Evolutionary conservation across 2,329 filamentous ascomycete species (phyloP).

Genomic region (Pseudohalonectria lignicola): DNA sequence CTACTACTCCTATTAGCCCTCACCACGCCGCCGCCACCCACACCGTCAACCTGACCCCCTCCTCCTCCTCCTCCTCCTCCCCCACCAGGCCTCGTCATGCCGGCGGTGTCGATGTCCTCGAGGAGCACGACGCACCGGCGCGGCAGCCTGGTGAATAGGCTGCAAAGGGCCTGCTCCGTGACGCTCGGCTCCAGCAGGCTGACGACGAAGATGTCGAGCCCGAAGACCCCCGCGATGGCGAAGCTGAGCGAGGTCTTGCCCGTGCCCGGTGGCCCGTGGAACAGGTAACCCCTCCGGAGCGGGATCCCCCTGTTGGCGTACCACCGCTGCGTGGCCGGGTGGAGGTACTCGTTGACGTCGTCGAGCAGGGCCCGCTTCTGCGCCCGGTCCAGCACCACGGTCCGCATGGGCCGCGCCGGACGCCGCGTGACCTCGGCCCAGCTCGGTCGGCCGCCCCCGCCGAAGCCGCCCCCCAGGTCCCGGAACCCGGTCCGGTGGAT

Average conservation of each 20-base stretch:
- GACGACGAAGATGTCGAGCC: slow-evolving; percentile 56
- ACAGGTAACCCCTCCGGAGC: slow-evolving; percentile 65
- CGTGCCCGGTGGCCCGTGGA: slow-evolving; percentile 64
- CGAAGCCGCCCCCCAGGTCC: no score
- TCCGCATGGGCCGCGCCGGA: slow-evolving; percentile 60
- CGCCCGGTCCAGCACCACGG: slow-evolving; percentile 59
- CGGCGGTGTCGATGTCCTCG: slow-evolving; percentile 60
- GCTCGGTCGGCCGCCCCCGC: slow-evolving; percentile 26
- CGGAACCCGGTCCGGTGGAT: slow-evolving; percentile 43
- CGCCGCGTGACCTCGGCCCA: slow-evolving; percentile 50
- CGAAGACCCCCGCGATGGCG: slow-evolving; percentile 54
- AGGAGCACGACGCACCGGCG: slow-evolving; percentile 54
- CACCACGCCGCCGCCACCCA: slow-evolving; percentile 11
- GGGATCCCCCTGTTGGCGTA: slow-evolving; percentile 68
- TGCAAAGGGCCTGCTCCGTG: slow-evolving; percentile 49
- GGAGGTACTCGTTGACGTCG: slow-evolving; percentile 71
- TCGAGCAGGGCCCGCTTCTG: slow-evolving; percentile 56
- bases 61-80: slow-evolving; percentile 15
- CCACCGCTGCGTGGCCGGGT: slow-evolving; percentile 59
- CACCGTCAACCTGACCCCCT: slow-evolving; percentile 4
- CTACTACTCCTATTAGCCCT: slow-evolving; percentile 6
- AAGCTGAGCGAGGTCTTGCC: slow-evolving; percentile 62
- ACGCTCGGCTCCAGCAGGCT: slow-evolving; percentile 47
- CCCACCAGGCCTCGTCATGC: slow-evolving; percentile 39
- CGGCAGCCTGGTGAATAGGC: slow-evolving; percentile 49